Percentiles rank a stretch among this genome's conserved stretches.
Conservation (phyloP, 768 basidiomycete genomes). For the Cystobasidium onofrii region DNA sequence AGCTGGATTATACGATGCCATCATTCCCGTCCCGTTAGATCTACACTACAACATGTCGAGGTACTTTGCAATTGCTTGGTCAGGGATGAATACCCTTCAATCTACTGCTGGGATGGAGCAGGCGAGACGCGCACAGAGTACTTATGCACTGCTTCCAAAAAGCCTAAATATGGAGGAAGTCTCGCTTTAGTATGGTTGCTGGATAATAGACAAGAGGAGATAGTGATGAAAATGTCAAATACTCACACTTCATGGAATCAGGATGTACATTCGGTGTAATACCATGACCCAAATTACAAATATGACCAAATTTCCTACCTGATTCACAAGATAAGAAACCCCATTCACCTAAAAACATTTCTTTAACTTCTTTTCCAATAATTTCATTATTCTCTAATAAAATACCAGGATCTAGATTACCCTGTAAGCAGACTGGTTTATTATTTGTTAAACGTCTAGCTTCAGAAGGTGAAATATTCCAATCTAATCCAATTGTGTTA, state of each 20-base stretch:
- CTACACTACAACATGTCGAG: no score
- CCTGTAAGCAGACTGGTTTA: slow-evolving; percentile 64
- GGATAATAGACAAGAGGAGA: slow-evolving; percentile 70
- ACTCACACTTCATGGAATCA: slow-evolving; percentile 70
- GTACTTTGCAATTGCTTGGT: no score
- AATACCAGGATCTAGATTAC: slow-evolving; percentile 82
- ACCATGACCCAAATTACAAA: slow-evolving; percentile 92
- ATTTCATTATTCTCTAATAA: slow-evolving; percentile 77
- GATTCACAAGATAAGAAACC: slow-evolving; percentile 58
- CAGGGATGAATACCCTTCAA: no score
- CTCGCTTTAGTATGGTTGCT: slow-evolving; percentile 43
- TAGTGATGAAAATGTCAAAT: no score
- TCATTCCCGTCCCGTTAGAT: no score
- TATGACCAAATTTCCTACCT: slow-evolving; percentile 65
- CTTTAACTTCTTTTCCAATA: slow-evolving; percentile 75
- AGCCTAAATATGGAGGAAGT: slow-evolving; percentile 5
- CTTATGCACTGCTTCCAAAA: slow-evolving; percentile 31
- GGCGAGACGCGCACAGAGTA: slow-evolving; percentile 21
- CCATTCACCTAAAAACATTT: slow-evolving; percentile 55
- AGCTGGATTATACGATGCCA: no score
- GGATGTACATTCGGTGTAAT: slow-evolving; percentile 93
- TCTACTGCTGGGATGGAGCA: neutral
- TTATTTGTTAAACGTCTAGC: slow-evolving; percentile 59
- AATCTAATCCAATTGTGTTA: slow-evolving; percentile 83
- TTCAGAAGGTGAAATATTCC: slow-evolving; percentile 71